Conservation (phyloP, 2,329 filamentous ascomycete genomes). For the Pyricularia grisea region DNA sequence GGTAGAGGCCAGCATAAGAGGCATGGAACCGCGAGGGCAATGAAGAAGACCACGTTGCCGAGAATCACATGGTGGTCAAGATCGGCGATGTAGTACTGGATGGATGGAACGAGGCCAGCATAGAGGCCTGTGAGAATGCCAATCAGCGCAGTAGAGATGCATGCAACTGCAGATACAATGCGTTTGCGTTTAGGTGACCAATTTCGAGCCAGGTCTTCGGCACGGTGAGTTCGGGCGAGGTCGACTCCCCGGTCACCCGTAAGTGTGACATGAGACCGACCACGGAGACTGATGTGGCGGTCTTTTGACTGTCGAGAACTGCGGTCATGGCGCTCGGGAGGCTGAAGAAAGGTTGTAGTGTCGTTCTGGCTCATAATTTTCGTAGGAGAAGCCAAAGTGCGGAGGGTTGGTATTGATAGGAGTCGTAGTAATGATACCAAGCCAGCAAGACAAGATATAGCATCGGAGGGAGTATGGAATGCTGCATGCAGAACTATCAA, state of each 20-base stretch:
- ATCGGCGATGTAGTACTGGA: constrained; percentile 69
- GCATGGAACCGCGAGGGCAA: constrained; percentile 61
- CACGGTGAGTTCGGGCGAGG: constrained; percentile 42
- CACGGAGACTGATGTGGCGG: constrained; percentile 31
- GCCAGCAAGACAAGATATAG: neutral
- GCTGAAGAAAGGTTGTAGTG: neutral
- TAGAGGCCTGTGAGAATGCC: constrained; percentile 68
- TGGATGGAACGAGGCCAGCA: constrained; percentile 67
- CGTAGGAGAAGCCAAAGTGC: neutral
- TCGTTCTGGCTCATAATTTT: neutral
- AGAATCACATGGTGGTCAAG: constrained; percentile 57
- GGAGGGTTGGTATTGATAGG: neutral
- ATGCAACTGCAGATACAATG: constrained; percentile 59
- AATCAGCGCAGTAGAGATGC: constrained; percentile 62
- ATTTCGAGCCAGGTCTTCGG: constrained; percentile 61
- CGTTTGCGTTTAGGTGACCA: constrained; percentile 61
- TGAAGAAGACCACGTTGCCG: constrained; percentile 65
- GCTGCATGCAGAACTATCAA: neutral
- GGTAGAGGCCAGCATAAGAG: constrained; percentile 67
- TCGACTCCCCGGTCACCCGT: constrained; percentile 39
- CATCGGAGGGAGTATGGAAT: neutral
- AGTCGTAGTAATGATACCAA: neutral
- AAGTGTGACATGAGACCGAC: constrained; percentile 45
- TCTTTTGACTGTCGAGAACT: neutral
- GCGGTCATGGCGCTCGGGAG: neutral